Conservation (phyloP, 2,329 filamentous ascomycete species). For the Nigrospora sphaerica region DNA sequence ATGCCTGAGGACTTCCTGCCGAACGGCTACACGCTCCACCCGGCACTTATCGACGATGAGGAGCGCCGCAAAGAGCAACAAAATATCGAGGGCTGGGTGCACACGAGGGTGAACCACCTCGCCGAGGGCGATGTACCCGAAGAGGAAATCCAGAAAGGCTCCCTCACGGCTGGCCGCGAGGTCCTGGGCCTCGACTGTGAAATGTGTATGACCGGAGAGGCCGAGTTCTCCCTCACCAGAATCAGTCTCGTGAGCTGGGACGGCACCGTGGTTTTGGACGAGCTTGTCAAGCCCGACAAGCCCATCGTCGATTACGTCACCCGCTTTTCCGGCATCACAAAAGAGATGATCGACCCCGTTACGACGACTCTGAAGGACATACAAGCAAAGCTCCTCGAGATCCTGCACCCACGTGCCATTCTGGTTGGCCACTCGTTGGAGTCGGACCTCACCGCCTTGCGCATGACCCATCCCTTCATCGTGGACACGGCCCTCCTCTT, state of each 20-base stretch:
- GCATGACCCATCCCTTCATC: slow-evolving; percentile 84
- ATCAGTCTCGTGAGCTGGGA: slow-evolving; percentile 86
- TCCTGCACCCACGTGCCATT: slow-evolving; percentile 67
- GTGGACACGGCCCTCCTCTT: slow-evolving; percentile 88
- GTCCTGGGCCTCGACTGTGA: slow-evolving; percentile 88
- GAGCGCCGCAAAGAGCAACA: slow-evolving; percentile 47
- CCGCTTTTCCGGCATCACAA: slow-evolving; percentile 84
- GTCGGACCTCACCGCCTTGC: slow-evolving; percentile 76
- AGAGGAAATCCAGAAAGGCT: slow-evolving; percentile 67
- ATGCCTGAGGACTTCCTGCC: slow-evolving; percentile 68
- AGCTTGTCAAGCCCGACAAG: slow-evolving; percentile 82
- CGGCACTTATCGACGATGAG: slow-evolving; percentile 57
- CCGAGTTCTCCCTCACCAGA: slow-evolving; percentile 76
- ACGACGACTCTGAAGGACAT: slow-evolving; percentile 81
- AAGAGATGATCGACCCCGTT: slow-evolving; percentile 72
- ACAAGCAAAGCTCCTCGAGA: slow-evolving; percentile 64
- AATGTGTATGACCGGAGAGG: slow-evolving; percentile 85
- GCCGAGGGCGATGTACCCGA: slow-evolving; percentile 64
- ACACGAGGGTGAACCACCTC: slow-evolving; percentile 61
- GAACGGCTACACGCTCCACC: slow-evolving; percentile 81
- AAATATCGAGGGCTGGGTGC: slow-evolving; percentile 70
- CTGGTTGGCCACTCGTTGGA: slow-evolving; percentile 77
- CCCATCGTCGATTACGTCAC: slow-evolving; percentile 93
- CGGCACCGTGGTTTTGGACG: slow-evolving; percentile 74
- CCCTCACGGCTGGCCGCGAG: slow-evolving; percentile 73